phyloP scores from a whole-genome alignment of 2,329 filamentous ascomycete species.

The Paecilomyces formosus region DNA sequence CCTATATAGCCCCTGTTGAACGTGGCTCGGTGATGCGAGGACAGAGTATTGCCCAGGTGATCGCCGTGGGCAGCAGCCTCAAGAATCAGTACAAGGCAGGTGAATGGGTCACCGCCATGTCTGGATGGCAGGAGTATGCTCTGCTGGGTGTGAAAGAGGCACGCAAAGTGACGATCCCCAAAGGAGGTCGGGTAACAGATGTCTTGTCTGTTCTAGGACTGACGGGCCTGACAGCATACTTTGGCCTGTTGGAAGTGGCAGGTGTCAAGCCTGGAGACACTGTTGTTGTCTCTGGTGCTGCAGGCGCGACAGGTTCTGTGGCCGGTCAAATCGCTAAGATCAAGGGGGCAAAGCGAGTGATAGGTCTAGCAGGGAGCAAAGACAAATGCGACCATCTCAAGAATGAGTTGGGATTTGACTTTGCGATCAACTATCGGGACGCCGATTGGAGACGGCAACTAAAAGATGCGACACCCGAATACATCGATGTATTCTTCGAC shows the following conservation, averaged over 20 bases:
- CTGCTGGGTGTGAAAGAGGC: constrained; percentile 47
- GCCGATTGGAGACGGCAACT: constrained; percentile 54
- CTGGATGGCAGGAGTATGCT: constrained; percentile 62
- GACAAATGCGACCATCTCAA: constrained; percentile 62
- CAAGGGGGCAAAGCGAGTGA: constrained; percentile 53
- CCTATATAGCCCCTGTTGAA: constrained; percentile 62
- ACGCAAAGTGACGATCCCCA: constrained; percentile 37
- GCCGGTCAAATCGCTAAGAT: constrained; percentile 73
- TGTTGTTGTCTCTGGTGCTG: constrained; percentile 70
- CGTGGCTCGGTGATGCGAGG: constrained; percentile 65
- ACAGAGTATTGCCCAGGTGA: constrained; percentile 51
- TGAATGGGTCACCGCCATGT: constrained; percentile 45
- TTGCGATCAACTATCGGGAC: constrained; percentile 63
- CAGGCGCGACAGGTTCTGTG: constrained; percentile 69
- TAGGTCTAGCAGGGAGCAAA: constrained; percentile 59
- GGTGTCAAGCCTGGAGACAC: constrained; percentile 62
- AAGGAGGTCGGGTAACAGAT: constrained; percentile 49
- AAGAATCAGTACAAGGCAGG: constrained; percentile 19
- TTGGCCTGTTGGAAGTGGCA: constrained; percentile 63
- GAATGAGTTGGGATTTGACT: constrained; percentile 59
- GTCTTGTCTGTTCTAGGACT: constrained; percentile 56
- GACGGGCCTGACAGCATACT: constrained; percentile 69
- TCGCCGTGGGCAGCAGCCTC: constrained; percentile 45
- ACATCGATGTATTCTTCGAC: constrained; percentile 66
- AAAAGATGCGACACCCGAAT: constrained; percentile 49